phyloP scores from a whole-genome alignment of 352 stramenopile genomes.

The Phytopythium helicoides region DNA sequence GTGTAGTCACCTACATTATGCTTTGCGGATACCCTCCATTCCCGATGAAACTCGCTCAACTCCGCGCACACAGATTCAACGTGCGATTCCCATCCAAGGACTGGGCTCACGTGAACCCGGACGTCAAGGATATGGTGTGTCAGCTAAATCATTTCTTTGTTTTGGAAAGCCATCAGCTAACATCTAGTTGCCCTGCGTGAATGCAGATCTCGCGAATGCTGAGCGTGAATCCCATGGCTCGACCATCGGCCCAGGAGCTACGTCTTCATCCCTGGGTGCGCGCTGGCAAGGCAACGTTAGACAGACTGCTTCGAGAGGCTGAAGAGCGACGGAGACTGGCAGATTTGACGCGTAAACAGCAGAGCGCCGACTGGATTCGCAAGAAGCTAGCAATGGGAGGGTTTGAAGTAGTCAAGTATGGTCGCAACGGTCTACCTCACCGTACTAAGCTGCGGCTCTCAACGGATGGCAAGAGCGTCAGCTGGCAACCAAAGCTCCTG shows the following conservation, averaged over 20 bases:
- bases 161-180: neutral
- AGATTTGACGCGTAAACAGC: conserved; percentile 56
- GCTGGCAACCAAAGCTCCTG: conserved; percentile 76
- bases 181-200: neutral
- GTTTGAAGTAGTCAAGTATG: conserved; percentile 81
- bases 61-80: conserved; percentile 80
- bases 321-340: conserved; percentile 43
- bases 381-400: conserved; percentile 69
- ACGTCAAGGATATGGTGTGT: conserved; percentile 64
- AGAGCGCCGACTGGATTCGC: conserved; percentile 59
- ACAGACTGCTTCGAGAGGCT: conserved; percentile 38
- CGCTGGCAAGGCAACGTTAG: conserved; percentile 40
- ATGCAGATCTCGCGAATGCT: conserved; percentile 70
- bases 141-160: neutral
- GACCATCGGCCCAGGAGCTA: conserved; percentile 61
- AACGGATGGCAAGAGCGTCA: conserved; percentile 61
- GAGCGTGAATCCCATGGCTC: conserved; percentile 59
- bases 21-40: conserved; percentile 87
- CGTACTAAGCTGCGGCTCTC: conserved; percentile 75
- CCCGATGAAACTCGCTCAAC: conserved; percentile 83
- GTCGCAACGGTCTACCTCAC: conserved; percentile 69
- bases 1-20: conserved; percentile 88
- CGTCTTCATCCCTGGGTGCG: conserved; percentile 65
- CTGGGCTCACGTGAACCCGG: conserved; percentile 54
- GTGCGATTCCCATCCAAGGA: conserved; percentile 83